Evolutionary conservation across 2,329 filamentous ascomycete species (phyloP), one percentile per base, ranked within the genome.

Genomic region (Aureobasidium vineae): DNA sequence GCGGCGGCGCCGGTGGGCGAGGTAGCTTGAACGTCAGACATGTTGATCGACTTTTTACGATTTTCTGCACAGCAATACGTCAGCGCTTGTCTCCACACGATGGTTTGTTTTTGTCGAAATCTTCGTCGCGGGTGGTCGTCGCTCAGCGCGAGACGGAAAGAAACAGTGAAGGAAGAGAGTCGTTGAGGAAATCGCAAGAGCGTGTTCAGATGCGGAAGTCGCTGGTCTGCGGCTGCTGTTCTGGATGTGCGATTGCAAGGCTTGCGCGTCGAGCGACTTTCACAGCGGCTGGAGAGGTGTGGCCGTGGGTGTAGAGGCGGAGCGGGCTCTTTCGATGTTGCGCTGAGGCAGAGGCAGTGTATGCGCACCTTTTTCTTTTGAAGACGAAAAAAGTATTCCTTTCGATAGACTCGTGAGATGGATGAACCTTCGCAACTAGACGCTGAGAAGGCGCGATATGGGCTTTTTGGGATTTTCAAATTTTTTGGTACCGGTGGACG

Each of bases 1-100:
- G 85, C 88, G 77, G 95, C 90, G 80, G 86, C 83, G 82, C 88
- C 86, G 80, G 92, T 77, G 70, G 80, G 80, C 63, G 80, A 80
- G 71, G 79, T 77, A 65, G 80, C 73, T 74, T 80, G 79, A 72
- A 78, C 71, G 74, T 78, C 76, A 75, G 76, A 78, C 76, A 78
- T 78, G 71, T 52, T 73, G 66, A 43, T 52, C 31, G 53, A 50
- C 50, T 59, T 66, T 66, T 47, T 47, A 60, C 49, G 56, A 63
- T 54, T 72, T 71, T 71, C 65, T 70, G 68, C 40, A 67, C 45
- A 64, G 45, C 23, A 8, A 36, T 36, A 54, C 61, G 61, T 64
- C 49, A 64, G 61, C 40, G 61, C 38, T 36, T 19, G 23, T 40
- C 59, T 63, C 45, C 45, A 63, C 59, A 61, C 57, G 31, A 21